phyloP scores from a whole-genome alignment of 2,329 filamentous ascomycete species.

The Canariomyces notabilis region DNA sequence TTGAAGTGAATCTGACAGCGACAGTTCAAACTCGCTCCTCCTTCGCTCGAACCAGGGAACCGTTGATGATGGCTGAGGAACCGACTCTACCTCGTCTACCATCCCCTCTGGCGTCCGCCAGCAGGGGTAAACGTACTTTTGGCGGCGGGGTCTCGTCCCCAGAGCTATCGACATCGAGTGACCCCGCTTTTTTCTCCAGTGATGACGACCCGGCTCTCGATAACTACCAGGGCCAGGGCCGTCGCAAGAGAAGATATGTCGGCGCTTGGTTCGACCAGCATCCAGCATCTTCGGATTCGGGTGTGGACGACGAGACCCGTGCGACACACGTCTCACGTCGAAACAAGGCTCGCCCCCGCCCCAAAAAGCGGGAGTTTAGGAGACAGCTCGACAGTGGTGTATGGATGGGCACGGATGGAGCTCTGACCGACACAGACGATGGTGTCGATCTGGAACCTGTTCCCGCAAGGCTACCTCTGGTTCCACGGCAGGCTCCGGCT shows the following conservation, averaged over 20 bases:
- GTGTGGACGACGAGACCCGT: constrained; percentile 34
- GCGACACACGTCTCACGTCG: constrained; percentile 16
- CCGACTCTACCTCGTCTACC: constrained; percentile 12
- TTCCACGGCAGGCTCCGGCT: background rate
- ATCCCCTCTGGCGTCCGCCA: background rate
- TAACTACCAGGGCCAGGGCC: constrained; percentile 51
- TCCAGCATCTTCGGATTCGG: constrained; percentile 46
- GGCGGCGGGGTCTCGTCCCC: constrained; percentile 24
- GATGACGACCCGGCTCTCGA: constrained; percentile 65
- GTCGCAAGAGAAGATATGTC: constrained; percentile 55
- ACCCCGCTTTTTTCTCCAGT: constrained; percentile 66
- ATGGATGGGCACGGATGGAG: constrained; percentile 59
- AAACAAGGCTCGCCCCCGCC: background rate
- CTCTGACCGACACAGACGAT: constrained; percentile 43
- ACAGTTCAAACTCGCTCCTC: background rate
- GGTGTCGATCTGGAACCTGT: constrained; percentile 12
- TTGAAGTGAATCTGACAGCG: background rate
- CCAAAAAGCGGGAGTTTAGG: constrained; percentile 47
- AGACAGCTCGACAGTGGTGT: constrained; percentile 62
- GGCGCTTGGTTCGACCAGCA: constrained; percentile 65
- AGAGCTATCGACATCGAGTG: constrained; percentile 56
- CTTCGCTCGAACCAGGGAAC: background rate
- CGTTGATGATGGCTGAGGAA: constrained; percentile 4
- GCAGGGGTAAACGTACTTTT: constrained; percentile 36
- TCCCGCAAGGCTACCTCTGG: constrained; percentile 3